A percentile compares a stretch with the other conserved stretches of the same genome.
Conservation (phyloP, 768 basidiomycete genomes). For the Termitomyces sp. region DNA sequence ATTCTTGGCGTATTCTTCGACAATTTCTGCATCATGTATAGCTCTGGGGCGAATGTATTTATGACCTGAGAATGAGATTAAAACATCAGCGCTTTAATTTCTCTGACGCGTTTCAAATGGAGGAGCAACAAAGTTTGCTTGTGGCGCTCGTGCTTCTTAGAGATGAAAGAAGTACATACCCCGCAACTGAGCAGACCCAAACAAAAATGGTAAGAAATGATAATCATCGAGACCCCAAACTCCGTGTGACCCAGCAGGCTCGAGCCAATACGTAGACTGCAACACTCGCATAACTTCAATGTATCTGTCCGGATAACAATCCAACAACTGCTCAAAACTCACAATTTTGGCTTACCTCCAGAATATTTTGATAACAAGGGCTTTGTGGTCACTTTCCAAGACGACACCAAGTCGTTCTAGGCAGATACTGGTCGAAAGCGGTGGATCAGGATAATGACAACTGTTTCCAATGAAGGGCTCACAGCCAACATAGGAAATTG, state of each 20-base stretch:
- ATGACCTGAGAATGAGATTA: slow-evolving; percentile 46
- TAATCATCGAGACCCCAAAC: slow-evolving; percentile 98
- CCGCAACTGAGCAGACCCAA: slow-evolving; percentile 75
- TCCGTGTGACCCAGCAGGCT: slow-evolving; percentile 98
- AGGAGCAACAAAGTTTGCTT: not conserved
- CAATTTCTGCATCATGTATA: slow-evolving; percentile 86
- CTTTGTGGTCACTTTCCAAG: slow-evolving; percentile 56
- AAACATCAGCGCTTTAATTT: not conserved
- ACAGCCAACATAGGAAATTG: slow-evolving; percentile 97
- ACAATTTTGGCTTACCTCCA: slow-evolving; percentile 58
- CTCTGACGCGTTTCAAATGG: not conserved
- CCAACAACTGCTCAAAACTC: not conserved
- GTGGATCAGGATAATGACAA: not conserved
- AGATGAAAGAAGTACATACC: slow-evolving; percentile 25
- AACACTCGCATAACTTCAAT: slow-evolving; percentile 77
- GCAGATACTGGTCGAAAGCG: slow-evolving; percentile 63
- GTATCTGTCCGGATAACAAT: slow-evolving; percentile 57
- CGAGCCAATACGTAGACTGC: slow-evolving; percentile 94
- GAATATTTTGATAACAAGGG: slow-evolving; percentile 79
- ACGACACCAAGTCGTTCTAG: slow-evolving; percentile 68
- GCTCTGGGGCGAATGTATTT: slow-evolving; percentile 88
- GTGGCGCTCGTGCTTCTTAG: too few species aligned
- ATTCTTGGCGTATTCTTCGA: slow-evolving; percentile 85
- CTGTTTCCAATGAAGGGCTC: slow-evolving; percentile 21
- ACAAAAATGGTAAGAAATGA: slow-evolving; percentile 90